Conservation (phyloP, 2,329 filamentous ascomycete species). For the Calonectria pseudoturangicola region DNA sequence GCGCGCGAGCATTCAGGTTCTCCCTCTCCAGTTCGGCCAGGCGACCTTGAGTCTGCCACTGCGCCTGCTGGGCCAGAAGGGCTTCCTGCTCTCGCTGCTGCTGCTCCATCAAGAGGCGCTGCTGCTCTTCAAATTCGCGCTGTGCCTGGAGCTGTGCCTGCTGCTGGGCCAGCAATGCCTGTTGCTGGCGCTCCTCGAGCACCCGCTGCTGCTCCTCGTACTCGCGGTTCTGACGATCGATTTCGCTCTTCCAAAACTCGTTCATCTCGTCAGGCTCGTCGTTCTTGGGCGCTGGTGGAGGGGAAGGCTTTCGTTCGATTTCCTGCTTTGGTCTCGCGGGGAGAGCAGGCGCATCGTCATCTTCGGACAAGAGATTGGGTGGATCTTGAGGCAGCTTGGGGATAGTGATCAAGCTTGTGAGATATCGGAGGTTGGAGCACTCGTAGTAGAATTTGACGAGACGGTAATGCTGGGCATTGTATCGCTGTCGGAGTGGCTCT, state of each 20-base stretch:
- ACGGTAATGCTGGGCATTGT: conserved; percentile 96
- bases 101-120: conserved; percentile 89
- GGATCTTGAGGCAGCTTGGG: conserved; percentile 96
- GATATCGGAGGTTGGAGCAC: conserved; percentile 96
- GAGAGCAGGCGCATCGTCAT: conserved; percentile 87
- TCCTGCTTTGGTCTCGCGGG: conserved; percentile 87
- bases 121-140: conserved; percentile 97
- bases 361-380: conserved; percentile 90
- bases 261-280: conserved; percentile 96
- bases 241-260: conserved; percentile 97
- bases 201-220: conserved; percentile 96
- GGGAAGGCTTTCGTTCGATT: conserved; percentile 80
- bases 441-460: conserved; percentile 99
- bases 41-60: conserved; percentile 96
- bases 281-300: conserved; percentile 79
- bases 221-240: conserved; percentile 92
- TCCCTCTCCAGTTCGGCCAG: conserved; percentile 96
- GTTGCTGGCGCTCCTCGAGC: conserved; percentile 89
- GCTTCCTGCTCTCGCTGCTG: conserved; percentile 94
- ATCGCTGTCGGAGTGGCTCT: conserved; percentile 89
- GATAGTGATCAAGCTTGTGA: conserved; percentile 96
- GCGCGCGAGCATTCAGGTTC: conserved; percentile 93
- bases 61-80: conserved; percentile 89
- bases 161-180: conserved; percentile 87
- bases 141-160: conserved; percentile 90